Conservation (phyloP, 1,139 yeast genomes). For the Diutina siamensis region DNA sequence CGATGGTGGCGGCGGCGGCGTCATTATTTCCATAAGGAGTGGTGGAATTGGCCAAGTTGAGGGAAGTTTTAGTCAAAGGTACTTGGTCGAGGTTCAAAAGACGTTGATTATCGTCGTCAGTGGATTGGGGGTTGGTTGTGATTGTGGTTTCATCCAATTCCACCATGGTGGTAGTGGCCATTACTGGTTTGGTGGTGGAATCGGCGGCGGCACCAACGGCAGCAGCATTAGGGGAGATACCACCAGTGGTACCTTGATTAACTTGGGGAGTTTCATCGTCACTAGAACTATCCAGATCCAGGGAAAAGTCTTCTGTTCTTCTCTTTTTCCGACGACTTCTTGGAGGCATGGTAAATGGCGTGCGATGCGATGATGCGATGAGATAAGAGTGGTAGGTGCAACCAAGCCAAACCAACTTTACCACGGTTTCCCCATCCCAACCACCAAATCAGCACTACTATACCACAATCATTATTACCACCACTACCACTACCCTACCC, state of each 20-base stretch:
- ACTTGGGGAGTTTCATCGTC: constrained; percentile 18
- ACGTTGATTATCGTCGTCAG: constrained; percentile 7
- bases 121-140: background rate
- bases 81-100: background rate
- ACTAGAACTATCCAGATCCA: constrained; percentile 35
- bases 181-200: background rate
- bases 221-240: constrained; percentile 8
- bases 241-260: no score
- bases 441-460: no score
- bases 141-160: background rate
- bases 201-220: constrained; percentile 8
- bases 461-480: no score
- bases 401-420: no score
- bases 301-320: constrained; percentile 56
- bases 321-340: constrained; percentile 44
- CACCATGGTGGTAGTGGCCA: background rate
- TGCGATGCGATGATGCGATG: background rate
- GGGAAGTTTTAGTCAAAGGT: background rate
- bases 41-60: constrained; percentile 6
- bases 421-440: no score
- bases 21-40: constrained; percentile 10
- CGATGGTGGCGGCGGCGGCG: constrained; percentile 14
- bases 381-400: background rate
- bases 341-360: background rate
- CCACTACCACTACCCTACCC: no score